Base-by-base conservation (phyloP, 106 monocot species). In the Iris macrosiphon region DNA sequence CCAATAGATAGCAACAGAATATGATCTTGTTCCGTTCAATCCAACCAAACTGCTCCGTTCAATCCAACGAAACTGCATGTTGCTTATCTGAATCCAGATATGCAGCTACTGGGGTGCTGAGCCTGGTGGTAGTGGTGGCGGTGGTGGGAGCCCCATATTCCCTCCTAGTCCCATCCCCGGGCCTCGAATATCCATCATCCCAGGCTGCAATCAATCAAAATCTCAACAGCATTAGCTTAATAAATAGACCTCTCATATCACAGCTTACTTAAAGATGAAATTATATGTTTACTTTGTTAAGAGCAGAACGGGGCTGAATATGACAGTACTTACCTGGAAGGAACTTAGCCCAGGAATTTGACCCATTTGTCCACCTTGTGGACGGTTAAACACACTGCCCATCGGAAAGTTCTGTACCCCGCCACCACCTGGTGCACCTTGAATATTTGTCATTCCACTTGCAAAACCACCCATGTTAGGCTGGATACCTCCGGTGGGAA, bases 361-460 rank as follows among this genome's bases (percentile, higher is more conserved):
- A 0, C 15, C 31, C 57, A 80, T 71, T 58, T 77, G 68, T 18
- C 70, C 75, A 22, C 57, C 71, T 40, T 62, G 87, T 10, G 76
- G 92, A 7, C 73, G 53, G 32, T 79, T 82, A 46, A 67, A 81
- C 70, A 76, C 34, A 30, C 52, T 72, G 22, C 79, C 73, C 37
- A 75, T 39, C 15, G 72, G 75, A 61, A 82, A 82, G 50, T 66
- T 81, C 29, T 91, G 90, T 19, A 79, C 32, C 15, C 75, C 78
- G 45, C 62, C 39, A 2, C 72, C 7, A 45, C 48, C 62, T 19
- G 65, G 27, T 14, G 60, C 55, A 34, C 69, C 77, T 28, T 72
- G 86, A 34, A 87, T 55, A 60, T 74, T 87, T 40, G 77, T 14
- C 46, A 78, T 59, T 13, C 57, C 62, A 60, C 63, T 74, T 9